A percentile compares a stretch with the other conserved stretches of the same genome.
Conservation (phyloP, 2,329 filamentous ascomycete species). For the Simplicillium sp. region DNA sequence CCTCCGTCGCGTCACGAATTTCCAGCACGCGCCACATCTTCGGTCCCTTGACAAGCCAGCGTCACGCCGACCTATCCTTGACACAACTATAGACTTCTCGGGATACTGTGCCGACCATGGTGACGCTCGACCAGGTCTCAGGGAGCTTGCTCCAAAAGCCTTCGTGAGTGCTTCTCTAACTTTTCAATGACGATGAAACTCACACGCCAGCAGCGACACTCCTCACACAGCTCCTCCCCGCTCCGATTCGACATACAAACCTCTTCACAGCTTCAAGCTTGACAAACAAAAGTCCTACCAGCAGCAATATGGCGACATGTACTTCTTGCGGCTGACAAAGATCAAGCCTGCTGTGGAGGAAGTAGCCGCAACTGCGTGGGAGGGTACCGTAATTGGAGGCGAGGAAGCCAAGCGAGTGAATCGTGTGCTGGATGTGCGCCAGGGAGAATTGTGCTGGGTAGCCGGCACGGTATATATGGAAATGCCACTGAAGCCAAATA, state of each 20-base stretch:
- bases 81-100: too few relatives aligned
- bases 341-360: constrained; percentile 76
- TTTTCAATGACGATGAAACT: not conserved
- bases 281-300: constrained; percentile 67
- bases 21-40: not conserved
- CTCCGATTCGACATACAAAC: constrained; percentile 53
- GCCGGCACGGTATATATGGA: constrained; percentile 94
- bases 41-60: not conserved
- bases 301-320: constrained; percentile 97
- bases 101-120: constrained; percentile 21
- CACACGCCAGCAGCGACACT: constrained; percentile 16
- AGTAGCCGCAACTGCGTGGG: constrained; percentile 68
- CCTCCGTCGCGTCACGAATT: too few relatives aligned
- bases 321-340: constrained; percentile 82
- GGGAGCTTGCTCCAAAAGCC: constrained; percentile 37
- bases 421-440: constrained; percentile 86
- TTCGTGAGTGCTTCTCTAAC: constrained; percentile 27
- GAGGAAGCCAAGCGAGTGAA: constrained; percentile 71
- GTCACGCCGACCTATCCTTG: too few relatives aligned
- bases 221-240: constrained; percentile 38
- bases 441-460: constrained; percentile 94
- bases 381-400: constrained; percentile 65
- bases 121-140: constrained; percentile 30
- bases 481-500: constrained; percentile 91
- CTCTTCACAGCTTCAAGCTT: constrained; percentile 66